Base-by-base conservation (phyloP, 2,329 filamentous ascomycete genomes). In the Scorias spongiosa region DNA sequence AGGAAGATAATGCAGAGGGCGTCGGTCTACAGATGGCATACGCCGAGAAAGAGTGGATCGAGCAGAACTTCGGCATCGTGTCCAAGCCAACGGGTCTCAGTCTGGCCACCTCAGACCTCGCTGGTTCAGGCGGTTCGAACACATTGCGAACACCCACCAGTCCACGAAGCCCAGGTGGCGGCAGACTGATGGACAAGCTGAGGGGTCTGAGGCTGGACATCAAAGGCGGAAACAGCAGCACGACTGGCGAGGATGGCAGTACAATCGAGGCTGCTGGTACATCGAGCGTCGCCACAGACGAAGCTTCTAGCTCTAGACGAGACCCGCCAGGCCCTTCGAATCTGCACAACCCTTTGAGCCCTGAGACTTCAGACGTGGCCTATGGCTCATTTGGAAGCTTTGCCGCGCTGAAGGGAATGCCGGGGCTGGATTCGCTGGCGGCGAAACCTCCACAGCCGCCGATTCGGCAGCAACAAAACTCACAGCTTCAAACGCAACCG, bases 11-110 rank as follows among this genome's bases (percentile, higher is more conserved):
- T 57, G 72, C 74, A 10, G 87, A 94, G 64, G 83, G 87, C 15
- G 76, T 94, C 14, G 87, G 83, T 1, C 66, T 93, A 44, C 78
- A 85, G 57, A 93, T 93, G 81, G 85, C 81, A 0, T 61, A 84
- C 40, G 77, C 85, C 46, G 87, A 94, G 62, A 84, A 80, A 58
- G 74, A 83, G 52, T 93, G 86, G 86, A 87, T 94, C 42, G 75
- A 85, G 55, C 70, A 79, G 40, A 84, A 87, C 53, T 94, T 93
- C 61, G 81, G 81, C 5, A 67, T 84, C 1, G 59, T 55, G 37
- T 61, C 63, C 43, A 68, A 62, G 48, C 66, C 62, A 6, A 54
- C 59, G 3, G 61, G 59, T 26, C 59, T 66, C 42, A 66, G 50
- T 45, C 56, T 63, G 41, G 61, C 59, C 11, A 45, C 49, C 8